phyloP scores from a whole-genome alignment of 306 rosid species.

The Sesbania bispinosa region DNA sequence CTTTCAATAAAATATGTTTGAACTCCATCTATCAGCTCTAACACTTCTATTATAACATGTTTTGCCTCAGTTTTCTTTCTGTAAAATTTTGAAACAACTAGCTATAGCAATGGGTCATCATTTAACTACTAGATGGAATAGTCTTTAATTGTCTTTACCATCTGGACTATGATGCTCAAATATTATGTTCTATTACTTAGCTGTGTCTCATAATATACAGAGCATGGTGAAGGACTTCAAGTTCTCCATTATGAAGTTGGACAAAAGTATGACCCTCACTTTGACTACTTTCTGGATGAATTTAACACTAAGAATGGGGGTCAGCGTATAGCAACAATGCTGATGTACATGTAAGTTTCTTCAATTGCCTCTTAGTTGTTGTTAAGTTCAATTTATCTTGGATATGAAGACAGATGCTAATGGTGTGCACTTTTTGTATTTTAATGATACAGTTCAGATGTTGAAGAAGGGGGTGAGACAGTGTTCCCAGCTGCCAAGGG shows the following conservation, averaged over 20 bases:
- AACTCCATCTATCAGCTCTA: not conserved
- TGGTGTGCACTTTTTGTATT: slow-evolving; percentile 16
- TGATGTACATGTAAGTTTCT: slow-evolving; percentile 88
- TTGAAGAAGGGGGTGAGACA: slow-evolving; percentile 99
- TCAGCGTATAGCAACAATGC: slow-evolving; percentile 87
- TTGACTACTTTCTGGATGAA: slow-evolving; percentile 67
- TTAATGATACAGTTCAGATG: slow-evolving; percentile 69
- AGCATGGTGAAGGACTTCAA: slow-evolving; percentile 93
- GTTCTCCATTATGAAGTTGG: slow-evolving; percentile 95
- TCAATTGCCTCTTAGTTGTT: not conserved
- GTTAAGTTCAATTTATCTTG: slow-evolving; percentile 1
- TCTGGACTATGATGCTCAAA: slow-evolving; percentile 13
- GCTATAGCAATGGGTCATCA: not conserved
- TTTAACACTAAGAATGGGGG: slow-evolving; percentile 69
- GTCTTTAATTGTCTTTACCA: not conserved
- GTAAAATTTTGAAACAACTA: slow-evolving; percentile 15
- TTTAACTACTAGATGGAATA: not conserved
- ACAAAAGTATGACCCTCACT: slow-evolving; percentile 83
- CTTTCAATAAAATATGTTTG: not conserved
- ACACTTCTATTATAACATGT: not conserved
- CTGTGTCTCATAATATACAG: slow-evolving; percentile 37
- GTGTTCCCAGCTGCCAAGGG: slow-evolving; percentile 93
- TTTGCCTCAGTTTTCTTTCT: not conserved
- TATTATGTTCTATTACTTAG: slow-evolving; percentile 22
- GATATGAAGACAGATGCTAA: not conserved